Evolutionary conservation across 148 eudicot genomes (phyloP).

Genomic region (Camellia granthamiana): DNA sequence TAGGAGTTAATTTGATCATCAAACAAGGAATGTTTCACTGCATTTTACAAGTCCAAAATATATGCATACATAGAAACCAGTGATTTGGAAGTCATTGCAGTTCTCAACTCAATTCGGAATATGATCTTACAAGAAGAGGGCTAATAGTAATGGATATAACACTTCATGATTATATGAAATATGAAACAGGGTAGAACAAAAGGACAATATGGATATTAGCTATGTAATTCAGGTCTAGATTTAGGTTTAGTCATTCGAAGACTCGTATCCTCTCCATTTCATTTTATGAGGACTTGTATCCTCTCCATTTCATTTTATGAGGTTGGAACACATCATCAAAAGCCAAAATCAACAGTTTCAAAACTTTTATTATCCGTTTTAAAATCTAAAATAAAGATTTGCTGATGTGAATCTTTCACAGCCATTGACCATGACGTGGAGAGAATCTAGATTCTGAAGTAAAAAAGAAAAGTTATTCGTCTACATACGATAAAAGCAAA

Average conservation of each 20-base stretch:
- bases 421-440: neutral
- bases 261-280: neutral
- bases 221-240: no score
- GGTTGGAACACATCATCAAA: neutral
- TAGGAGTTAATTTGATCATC: neutral
- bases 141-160: no score
- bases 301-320: no score
- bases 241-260: neutral
- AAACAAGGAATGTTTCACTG: neutral
- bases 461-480: neutral
- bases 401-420: neutral
- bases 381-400: neutral
- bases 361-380: neutral
- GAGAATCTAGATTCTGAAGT: neutral
- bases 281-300: neutral
- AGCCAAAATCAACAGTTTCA: neutral
- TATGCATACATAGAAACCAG: neutral
- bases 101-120: neutral
- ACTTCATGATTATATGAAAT: no score
- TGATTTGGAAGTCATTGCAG: neutral
- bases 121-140: neutral
- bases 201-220: no score
- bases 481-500: neutral
- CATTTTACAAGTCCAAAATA: neutral
- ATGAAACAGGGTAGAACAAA: no score